Conservation (phyloP, 352 stramenopile species). For the Elongisporangium undulatum region DNA sequence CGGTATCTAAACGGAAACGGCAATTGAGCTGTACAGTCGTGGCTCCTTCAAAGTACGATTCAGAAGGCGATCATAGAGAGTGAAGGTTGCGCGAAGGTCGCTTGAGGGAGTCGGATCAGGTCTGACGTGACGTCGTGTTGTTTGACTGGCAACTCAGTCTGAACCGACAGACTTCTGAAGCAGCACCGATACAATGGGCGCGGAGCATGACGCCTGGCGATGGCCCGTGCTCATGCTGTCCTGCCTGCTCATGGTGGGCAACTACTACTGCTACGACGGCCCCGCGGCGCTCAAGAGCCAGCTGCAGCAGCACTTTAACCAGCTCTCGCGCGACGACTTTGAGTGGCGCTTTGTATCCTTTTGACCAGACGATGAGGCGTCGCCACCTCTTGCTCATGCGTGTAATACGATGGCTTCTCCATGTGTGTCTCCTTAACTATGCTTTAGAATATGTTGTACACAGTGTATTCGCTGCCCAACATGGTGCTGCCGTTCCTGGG, state of each 20-base stretch:
- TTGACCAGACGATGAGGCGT: background rate
- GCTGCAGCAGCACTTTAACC: constrained; percentile 80
- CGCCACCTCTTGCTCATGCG: background rate
- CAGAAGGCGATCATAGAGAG: no score
- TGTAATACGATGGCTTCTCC: background rate
- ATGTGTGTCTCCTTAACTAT: background rate
- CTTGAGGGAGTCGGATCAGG: background rate
- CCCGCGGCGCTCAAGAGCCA: constrained; percentile 84
- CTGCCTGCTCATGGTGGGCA: constrained; percentile 87
- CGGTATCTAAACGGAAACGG: background rate
- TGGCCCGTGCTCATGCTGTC: constrained; percentile 87
- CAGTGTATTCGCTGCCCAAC: constrained; percentile 60
- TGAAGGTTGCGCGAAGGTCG: background rate
- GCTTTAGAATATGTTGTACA: constrained; percentile 54
- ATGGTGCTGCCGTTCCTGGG: constrained; percentile 68
- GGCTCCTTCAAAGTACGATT: no score
- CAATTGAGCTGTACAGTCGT: no score
- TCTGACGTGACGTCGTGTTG: background rate
- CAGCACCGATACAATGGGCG: background rate
- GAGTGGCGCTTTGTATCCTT: constrained; percentile 73
- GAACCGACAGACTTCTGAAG: background rate
- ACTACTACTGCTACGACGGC: constrained; percentile 92
- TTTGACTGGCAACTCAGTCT: background rate
- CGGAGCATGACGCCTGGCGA: constrained; percentile 15
- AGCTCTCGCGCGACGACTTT: constrained; percentile 67